These are phyloP conservation scores for Rhizopus sp. DNA, from an alignment of 371 early-diverging fungal genomes.

Conservation along the genomic window DNA sequence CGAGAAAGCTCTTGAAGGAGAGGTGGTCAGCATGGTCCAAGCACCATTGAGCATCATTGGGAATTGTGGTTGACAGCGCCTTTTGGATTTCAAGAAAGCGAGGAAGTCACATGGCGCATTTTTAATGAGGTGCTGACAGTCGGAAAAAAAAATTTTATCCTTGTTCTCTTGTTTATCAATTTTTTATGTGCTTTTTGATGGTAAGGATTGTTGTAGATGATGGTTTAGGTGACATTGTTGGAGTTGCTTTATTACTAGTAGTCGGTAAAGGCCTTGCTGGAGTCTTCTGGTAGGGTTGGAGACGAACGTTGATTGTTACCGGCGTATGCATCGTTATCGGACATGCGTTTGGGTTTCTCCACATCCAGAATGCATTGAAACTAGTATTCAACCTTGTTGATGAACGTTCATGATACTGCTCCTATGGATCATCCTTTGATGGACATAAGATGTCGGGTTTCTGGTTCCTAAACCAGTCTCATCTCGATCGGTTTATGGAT, in stretches of 20 bases:
- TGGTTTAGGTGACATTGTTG: slow-evolving; percentile 15
- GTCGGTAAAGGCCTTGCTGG: slow-evolving; percentile 17
- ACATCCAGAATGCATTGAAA: slow-evolving; percentile 11
- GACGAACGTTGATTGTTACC: slow-evolving; percentile 8
- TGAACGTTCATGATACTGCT: slow-evolving; percentile 6
- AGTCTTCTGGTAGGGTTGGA: slow-evolving; percentile 12
- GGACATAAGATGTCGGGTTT: too few relatives aligned
- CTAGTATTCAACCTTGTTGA: slow-evolving; percentile 9
- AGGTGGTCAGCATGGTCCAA: slow-evolving; percentile 12
- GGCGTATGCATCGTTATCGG: slow-evolving; percentile 17
- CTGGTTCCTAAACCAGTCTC: slow-evolving; percentile 9
- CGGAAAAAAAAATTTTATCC: too few relatives aligned
- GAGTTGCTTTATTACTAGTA: slow-evolving; percentile 14
- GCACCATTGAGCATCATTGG: slow-evolving; percentile 20
- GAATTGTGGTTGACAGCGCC: slow-evolving; percentile 6
- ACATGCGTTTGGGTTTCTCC: slow-evolving; percentile 20
- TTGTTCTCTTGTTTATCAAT: too few relatives aligned
- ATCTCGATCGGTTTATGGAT: slow-evolving; percentile 8
- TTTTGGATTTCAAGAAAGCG: slow-evolving; percentile 4
- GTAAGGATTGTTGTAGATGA: neutral
- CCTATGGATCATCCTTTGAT: slow-evolving; percentile 7
- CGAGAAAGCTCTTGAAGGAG: slow-evolving; percentile 18
- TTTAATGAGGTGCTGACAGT: neutral
- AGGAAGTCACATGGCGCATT: too few relatives aligned
- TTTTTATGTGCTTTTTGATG: too few relatives aligned